Conservation (phyloP, 2,329 filamentous ascomycete genomes). For the Fusarium chuoi region DNA sequence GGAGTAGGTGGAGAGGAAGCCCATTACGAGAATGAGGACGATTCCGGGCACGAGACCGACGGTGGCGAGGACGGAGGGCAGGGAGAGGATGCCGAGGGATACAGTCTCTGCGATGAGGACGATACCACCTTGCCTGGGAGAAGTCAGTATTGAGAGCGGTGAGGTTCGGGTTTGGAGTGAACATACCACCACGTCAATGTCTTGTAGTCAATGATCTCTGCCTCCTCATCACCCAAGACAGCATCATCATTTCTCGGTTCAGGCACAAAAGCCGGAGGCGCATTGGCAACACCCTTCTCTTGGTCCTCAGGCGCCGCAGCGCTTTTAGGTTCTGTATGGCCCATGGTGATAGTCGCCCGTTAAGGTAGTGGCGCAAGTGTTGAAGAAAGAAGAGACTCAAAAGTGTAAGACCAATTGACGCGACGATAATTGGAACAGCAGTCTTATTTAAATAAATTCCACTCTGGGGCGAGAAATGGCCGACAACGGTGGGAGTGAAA, state of each 20-base stretch:
- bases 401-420: not conserved
- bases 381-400: not conserved
- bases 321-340: not conserved
- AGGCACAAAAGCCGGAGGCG: not conserved
- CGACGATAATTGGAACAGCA: not conserved
- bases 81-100: conserved; percentile 70
- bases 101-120: conserved; percentile 58
- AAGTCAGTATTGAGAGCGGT: not conserved
- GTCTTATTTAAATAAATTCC: not conserved
- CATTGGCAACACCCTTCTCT: conserved; percentile 11
- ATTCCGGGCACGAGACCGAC: conserved; percentile 79
- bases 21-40: conserved; percentile 73
- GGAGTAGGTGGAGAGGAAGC: conserved; percentile 74
- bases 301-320: conserved; percentile 4
- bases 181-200: conserved; percentile 53
- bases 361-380: not conserved
- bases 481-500: conserved; percentile 13
- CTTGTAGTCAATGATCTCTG: conserved; percentile 50
- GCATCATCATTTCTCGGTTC: not conserved
- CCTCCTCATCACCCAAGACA: conserved; percentile 26
- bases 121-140: conserved; percentile 56
- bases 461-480: conserved; percentile 10
- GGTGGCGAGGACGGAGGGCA: conserved; percentile 78
- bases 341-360: conserved; percentile 1
- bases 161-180: rapidly evolving